Base-by-base conservation (phyloP, 1,139 yeast genomes). In the Taphrina communis region DNA sequence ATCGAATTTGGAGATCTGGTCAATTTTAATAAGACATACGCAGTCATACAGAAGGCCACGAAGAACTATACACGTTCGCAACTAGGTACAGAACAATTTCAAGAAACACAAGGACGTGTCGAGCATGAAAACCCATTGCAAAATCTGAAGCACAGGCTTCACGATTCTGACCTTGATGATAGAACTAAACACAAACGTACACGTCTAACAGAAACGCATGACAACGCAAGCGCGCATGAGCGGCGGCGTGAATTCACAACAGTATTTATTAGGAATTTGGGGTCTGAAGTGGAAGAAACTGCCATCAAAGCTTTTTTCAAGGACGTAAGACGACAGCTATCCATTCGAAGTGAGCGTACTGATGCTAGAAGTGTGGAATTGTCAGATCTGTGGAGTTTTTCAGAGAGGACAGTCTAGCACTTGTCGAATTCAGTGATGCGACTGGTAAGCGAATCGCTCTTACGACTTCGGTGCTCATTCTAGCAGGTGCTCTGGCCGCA, bases 211-310 rank as follows among this genome's bases (percentile, higher is more conserved):
- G 42, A 53, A 7, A 38, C 7, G 42, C 11, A 38, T 17, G 35
- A 38, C 12, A 9, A 11, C 11, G 12, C 25, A 7, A 35, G 36
- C 35, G 42, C 25, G 11, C 25, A 31, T 17, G 58, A 58, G 42
- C 62, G 62, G 6, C 86, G 86, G 70, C 80, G 94, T 69, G 94
- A 88, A 75, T 80, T 82, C 53, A 78, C 79, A 19, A 80, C 88
- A 0, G 81, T 88, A 0, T 80, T 84, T 57, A 84, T 87, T 0
- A 75, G 78, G 0, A 80, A 81, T 41, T 68, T 87, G 1, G n/a
- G 80, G 85, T 0, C 14, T 59, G 0, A 71, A 73, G 2, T 73
- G 76, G 0, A 74, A 79, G 0, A 83, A 82, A 68, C 71, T 73
- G 0, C 78, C 80, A 6, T 63, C 89, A 0, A 70, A 73, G 1